phyloP scores from a whole-genome alignment of 2,329 filamentous ascomycete genomes.

The Daldinia sp. region DNA sequence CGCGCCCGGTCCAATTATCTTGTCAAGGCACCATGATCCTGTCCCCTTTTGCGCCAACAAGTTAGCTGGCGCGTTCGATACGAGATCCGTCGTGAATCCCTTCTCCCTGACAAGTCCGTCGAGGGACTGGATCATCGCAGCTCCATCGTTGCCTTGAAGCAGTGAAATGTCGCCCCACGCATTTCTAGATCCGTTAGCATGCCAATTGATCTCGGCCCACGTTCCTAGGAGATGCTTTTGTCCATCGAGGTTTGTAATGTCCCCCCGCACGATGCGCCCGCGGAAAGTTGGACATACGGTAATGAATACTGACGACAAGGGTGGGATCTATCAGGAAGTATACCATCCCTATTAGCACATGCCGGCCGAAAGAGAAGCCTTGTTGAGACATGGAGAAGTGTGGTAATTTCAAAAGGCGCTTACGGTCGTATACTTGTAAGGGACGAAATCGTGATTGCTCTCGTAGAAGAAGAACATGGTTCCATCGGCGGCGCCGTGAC shows the following conservation, averaged over 20 bases:
- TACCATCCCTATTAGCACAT: background rate
- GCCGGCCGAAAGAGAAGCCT: background rate
- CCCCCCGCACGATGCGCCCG: slow-evolving; percentile 41
- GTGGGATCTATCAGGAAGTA: slow-evolving; percentile 35
- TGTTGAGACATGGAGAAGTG: background rate
- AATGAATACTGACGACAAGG: slow-evolving; percentile 34
- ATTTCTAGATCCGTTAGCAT: slow-evolving; percentile 35
- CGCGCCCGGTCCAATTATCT: slow-evolving; percentile 39
- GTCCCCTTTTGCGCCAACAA: slow-evolving; percentile 41
- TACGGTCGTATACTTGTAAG: slow-evolving; percentile 41
- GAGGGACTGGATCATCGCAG: slow-evolving; percentile 38
- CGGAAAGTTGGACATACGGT: slow-evolving; percentile 40
- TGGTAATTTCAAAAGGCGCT: background rate
- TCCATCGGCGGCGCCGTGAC: slow-evolving; percentile 32
- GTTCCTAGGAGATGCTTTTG: slow-evolving; percentile 41
- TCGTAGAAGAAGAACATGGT: slow-evolving; percentile 45
- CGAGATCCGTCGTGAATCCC: slow-evolving; percentile 40
- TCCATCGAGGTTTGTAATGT: slow-evolving; percentile 32
- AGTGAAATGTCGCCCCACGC: slow-evolving; percentile 45
- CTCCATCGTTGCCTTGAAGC: slow-evolving; percentile 45
- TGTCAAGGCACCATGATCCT: slow-evolving; percentile 44
- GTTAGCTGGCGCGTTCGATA: slow-evolving; percentile 32
- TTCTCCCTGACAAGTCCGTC: slow-evolving; percentile 31
- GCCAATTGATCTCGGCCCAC: slow-evolving; percentile 42
- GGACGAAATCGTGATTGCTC: slow-evolving; percentile 41